phyloP scores from a whole-genome alignment of 2,329 filamentous ascomycete genomes.

The Cyphellophora europaea region DNA sequence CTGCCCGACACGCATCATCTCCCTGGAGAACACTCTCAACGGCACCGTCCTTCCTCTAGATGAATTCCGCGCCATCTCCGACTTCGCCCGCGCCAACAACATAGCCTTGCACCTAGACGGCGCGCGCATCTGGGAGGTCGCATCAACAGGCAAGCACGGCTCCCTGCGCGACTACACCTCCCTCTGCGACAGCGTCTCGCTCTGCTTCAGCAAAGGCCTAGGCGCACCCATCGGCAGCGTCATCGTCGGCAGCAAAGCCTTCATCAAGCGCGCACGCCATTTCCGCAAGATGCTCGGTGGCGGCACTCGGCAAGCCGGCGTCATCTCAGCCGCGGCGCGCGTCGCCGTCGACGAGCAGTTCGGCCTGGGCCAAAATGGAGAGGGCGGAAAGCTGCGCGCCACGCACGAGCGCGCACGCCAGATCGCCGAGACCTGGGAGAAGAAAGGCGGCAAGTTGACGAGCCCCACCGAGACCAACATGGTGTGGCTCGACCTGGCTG shows the following conservation, averaged over 20 bases:
- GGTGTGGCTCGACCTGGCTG: slow-evolving; percentile 70
- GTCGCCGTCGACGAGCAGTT: slow-evolving; percentile 76
- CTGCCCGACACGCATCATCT: slow-evolving; percentile 73
- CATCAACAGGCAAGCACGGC: slow-evolving; percentile 59
- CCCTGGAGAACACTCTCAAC: slow-evolving; percentile 75
- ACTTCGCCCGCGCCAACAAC: slow-evolving; percentile 55
- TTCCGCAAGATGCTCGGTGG: slow-evolving; percentile 74
- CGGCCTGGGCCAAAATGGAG: slow-evolving; percentile 44
- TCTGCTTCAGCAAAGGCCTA: slow-evolving; percentile 76
- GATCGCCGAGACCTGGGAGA: slow-evolving; percentile 58
- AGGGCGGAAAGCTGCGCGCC: slow-evolving; percentile 52
- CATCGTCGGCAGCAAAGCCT: slow-evolving; percentile 49
- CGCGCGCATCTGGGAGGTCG: slow-evolving; percentile 73
- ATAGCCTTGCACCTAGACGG: slow-evolving; percentile 72
- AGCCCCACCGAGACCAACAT: slow-evolving; percentile 82
- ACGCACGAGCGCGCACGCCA: slow-evolving; percentile 55
- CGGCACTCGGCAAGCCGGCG: slow-evolving; percentile 65
- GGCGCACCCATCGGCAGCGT: slow-evolving; percentile 74
- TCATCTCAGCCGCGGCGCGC: slow-evolving; percentile 65
- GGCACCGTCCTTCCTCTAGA: slow-evolving; percentile 69
- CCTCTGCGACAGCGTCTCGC: slow-evolving; percentile 63
- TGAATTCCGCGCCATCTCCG: slow-evolving; percentile 60
- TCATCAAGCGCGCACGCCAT: slow-evolving; percentile 62
- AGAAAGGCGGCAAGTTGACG: slow-evolving; percentile 57
- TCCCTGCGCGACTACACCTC: slow-evolving; percentile 57